phyloP scores from a whole-genome alignment of 192 early-diverging fungal genomes.

The Neocallimastix lanati region DNA sequence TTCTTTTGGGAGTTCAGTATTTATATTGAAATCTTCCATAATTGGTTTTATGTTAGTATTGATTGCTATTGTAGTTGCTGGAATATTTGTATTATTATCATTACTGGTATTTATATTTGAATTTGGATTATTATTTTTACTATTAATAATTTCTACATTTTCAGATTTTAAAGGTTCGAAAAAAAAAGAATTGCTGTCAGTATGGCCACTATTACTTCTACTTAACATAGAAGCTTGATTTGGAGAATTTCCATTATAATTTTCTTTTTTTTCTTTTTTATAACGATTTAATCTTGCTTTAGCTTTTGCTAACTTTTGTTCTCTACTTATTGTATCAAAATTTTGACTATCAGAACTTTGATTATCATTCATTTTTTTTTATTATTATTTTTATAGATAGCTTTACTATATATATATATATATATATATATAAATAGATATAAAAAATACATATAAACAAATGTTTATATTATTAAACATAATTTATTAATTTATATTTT shows the following conservation, averaged over 20 bases:
- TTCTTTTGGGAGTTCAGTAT: too few species aligned
- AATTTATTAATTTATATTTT: too few species aligned
- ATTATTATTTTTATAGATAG: too few species aligned
- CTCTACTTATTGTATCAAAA: not conserved
- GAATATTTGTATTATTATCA: not conserved
- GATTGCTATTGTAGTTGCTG: not conserved
- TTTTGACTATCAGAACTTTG: not conserved
- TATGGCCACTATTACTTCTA: not conserved
- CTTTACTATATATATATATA: too few species aligned
- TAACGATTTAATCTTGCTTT: not conserved
- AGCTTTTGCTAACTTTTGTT: not conserved
- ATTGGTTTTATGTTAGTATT: not conserved
- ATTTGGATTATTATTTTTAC: not conserved
- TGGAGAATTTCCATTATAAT: not conserved
- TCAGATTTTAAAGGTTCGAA: not conserved
- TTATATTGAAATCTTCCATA: not conserved
- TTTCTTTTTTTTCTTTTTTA: not conserved
- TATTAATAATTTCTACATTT: not conserved
- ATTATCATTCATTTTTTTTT: not conserved
- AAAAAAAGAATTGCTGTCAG: not conserved
- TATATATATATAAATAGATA: too few species aligned
- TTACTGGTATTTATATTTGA: not conserved
- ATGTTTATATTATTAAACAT: too few species aligned
- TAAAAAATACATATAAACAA: too few species aligned
- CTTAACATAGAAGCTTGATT: not conserved